Conservation (phyloP, 1,139 yeast species). For the Taphrina deformans region DNA sequence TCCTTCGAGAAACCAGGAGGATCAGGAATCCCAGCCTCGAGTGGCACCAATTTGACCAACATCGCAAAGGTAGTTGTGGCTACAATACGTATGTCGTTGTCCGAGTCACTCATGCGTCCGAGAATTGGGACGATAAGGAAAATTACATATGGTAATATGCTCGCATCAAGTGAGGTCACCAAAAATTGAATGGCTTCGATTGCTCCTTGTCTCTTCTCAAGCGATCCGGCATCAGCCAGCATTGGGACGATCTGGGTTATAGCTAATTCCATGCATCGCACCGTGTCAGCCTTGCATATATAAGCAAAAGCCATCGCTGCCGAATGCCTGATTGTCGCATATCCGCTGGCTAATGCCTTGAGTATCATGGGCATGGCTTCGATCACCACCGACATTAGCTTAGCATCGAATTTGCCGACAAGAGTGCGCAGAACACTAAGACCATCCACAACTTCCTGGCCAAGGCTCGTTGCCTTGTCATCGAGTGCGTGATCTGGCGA, state of each 20-base stretch:
- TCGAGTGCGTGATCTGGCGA: conserved; percentile 48
- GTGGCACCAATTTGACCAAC: conserved; percentile 89
- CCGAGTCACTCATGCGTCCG: conserved; percentile 97
- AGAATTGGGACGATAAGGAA: conserved; percentile 92
- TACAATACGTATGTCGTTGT: conserved; percentile 79
- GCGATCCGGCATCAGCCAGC: conserved; percentile 73
- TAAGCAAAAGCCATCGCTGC: conserved; percentile 89
- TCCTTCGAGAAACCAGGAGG: conserved; percentile 90
- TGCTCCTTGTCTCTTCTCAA: conserved; percentile 87
- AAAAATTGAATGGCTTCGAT: conserved; percentile 87
- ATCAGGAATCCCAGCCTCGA: conserved; percentile 93
- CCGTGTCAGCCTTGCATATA: conserved; percentile 70
- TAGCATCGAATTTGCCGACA: conserved; percentile 59
- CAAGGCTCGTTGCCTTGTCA: conserved; percentile 54
- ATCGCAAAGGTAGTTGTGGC: conserved; percentile 98
- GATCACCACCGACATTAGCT: conserved; percentile 55
- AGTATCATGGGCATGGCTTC: conserved; percentile 54
- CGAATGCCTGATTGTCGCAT: conserved; percentile 82
- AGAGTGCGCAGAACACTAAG: conserved; percentile 78
- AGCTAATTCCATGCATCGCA: conserved; percentile 71
- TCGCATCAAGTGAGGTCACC: conserved; percentile 80
- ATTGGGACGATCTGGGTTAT: conserved; percentile 79
- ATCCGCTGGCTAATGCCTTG: conserved; percentile 65
- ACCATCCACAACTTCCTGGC: conserved; percentile 84
- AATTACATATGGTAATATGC: conserved; percentile 89